Conservation (phyloP, 2,329 filamentous ascomycete genomes). For the Orbilia brochopaga region DNA sequence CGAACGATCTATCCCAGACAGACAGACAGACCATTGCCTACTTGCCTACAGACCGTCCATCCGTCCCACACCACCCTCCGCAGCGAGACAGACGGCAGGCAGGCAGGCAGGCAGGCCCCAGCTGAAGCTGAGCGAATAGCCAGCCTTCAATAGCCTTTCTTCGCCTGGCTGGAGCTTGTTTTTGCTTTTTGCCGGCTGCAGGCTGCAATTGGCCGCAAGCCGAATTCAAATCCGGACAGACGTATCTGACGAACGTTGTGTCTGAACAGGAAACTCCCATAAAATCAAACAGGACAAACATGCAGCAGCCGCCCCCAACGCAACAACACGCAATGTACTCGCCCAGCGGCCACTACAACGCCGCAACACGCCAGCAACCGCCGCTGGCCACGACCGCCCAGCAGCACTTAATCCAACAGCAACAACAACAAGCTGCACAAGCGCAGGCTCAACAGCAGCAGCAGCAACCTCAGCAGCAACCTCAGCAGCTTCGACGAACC, state of each 20-base stretch:
- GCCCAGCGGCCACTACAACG: constrained; percentile 21
- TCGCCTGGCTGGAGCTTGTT: constrained; percentile 10
- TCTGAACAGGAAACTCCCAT: constrained; percentile 30
- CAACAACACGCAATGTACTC: constrained; percentile 36
- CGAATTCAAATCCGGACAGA: neutral
- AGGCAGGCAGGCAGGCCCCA: neutral
- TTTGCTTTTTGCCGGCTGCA: constrained; percentile 24
- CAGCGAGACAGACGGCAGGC: neutral
- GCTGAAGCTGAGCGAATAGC: too few relatives aligned
- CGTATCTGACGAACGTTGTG: constrained; percentile 26
- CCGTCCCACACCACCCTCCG: neutral
- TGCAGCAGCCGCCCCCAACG: constrained; percentile 13
- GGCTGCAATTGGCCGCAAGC: constrained; percentile 1
- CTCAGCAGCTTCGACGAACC: constrained; percentile 35
- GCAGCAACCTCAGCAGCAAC: constrained; percentile 29
- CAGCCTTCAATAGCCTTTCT: too few relatives aligned
- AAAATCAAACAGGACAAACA: constrained; percentile 44
- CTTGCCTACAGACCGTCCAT: neutral
- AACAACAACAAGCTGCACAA: constrained; percentile 26
- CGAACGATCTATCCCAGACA: too few relatives aligned
- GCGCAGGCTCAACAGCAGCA: constrained; percentile 32
- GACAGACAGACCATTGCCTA: too few relatives aligned
- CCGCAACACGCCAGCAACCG: constrained; percentile 28
- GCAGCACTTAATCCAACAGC: constrained; percentile 9
- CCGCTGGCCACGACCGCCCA: constrained; percentile 5